Percentiles rank a stretch among this genome's conserved stretches.
Conservation (phyloP, 441 rosid genomes). For the Isatis lusitanica region DNA sequence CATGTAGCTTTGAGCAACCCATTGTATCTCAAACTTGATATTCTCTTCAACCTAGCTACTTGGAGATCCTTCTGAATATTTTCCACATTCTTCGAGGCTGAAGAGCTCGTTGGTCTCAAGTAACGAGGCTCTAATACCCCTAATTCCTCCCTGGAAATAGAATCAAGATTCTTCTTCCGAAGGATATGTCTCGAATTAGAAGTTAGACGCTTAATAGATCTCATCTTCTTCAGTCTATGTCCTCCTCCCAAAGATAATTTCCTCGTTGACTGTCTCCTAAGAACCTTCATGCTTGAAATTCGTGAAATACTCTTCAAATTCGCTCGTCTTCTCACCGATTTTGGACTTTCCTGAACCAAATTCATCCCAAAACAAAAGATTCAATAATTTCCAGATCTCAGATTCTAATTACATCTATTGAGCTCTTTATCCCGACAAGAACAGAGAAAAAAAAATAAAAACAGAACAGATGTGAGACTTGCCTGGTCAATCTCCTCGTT, state of each 20-base stretch:
- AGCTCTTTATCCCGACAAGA: conserved; percentile 22
- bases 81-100: conserved; percentile 46
- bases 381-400: conserved; percentile 17
- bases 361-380: background rate
- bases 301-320: conserved; percentile 45
- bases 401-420: conserved; percentile 10
- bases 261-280: conserved; percentile 52
- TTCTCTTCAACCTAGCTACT: conserved; percentile 44
- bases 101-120: conserved; percentile 41
- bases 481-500: conserved; percentile 52
- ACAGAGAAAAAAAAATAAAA: background rate
- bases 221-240: conserved; percentile 49
- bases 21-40: conserved; percentile 43
- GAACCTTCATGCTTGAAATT: conserved; percentile 46
- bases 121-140: conserved; percentile 36
- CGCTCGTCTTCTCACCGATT: conserved; percentile 41
- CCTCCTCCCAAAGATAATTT: conserved; percentile 42
- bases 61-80: conserved; percentile 37
- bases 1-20: conserved; percentile 63
- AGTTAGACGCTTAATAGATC: conserved; percentile 43
- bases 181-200: conserved; percentile 29
- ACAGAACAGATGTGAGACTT: conserved; percentile 35
- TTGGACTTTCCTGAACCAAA: conserved; percentile 44
- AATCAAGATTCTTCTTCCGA: conserved; percentile 23
- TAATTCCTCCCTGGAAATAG: conserved; percentile 22